Evolutionary conservation across 2,329 filamentous ascomycete species (phyloP).

Genomic region (Clarireedia monteithiana): DNA sequence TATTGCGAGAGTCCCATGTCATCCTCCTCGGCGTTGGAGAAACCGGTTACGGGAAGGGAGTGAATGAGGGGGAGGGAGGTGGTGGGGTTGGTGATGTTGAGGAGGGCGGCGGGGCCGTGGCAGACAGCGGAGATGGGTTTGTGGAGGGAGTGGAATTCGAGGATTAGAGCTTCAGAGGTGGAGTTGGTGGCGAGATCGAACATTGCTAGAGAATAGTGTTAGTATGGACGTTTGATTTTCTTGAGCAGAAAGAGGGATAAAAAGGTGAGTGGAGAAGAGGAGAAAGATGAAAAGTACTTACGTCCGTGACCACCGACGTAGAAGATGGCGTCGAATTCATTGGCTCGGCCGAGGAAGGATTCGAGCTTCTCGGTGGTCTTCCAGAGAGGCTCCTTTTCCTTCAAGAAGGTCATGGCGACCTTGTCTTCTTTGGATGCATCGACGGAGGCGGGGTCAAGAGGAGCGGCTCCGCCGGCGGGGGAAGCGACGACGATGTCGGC

Average conservation of each 20-base stretch:
- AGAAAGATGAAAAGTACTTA: slow-evolving; percentile 27
- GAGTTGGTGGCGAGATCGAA: slow-evolving; percentile 42
- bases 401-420: slow-evolving; percentile 33
- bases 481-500: slow-evolving; percentile 37
- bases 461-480: slow-evolving; percentile 36
- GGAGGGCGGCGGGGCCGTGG: slow-evolving; percentile 58
- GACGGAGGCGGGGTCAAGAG: slow-evolving; percentile 38
- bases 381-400: slow-evolving; percentile 41
- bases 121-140: slow-evolving; percentile 62
- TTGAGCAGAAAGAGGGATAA: neutral
- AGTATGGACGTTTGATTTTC: neutral
- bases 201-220: slow-evolving; percentile 17
- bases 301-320: slow-evolving; percentile 52
- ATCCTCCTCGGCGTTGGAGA: slow-evolving; percentile 46
- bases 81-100: slow-evolving; percentile 42
- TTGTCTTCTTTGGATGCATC: slow-evolving; percentile 35
- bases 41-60: slow-evolving; percentile 51
- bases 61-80: slow-evolving; percentile 46
- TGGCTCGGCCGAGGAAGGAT: slow-evolving; percentile 38
- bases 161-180: slow-evolving; percentile 50
- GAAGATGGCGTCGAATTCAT: slow-evolving; percentile 48
- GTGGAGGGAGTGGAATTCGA: slow-evolving; percentile 51
- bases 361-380: slow-evolving; percentile 44
- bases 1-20: slow-evolving; percentile 30
- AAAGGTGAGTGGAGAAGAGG: too few relatives aligned